Percentiles rank a stretch among this genome's conserved stretches.
Evolutionary conservation across 2,329 filamentous ascomycete species (phyloP).

Genomic region (Ceratocystis huliohia): DNA sequence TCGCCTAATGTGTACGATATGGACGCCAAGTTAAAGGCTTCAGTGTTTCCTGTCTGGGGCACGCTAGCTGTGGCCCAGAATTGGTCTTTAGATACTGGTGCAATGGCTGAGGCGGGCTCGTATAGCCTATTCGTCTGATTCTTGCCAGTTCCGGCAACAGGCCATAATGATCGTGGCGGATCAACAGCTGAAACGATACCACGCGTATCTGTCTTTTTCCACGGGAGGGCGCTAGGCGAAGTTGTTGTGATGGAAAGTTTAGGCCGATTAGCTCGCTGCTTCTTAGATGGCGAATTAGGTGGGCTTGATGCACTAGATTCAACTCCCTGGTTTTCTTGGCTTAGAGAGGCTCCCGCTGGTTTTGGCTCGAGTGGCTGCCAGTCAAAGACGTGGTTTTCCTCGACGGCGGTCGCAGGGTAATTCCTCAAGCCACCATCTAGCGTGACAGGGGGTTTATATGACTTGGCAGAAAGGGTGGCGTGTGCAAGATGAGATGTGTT

Average conservation of each 20-base stretch:
- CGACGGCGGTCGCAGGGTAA: slow-evolving; percentile 14
- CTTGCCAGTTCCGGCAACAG: not conserved
- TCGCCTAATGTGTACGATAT: slow-evolving; percentile 18
- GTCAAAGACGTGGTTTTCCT: not conserved
- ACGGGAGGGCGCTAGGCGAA: not conserved
- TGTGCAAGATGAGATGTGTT: not conserved
- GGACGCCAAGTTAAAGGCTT: slow-evolving; percentile 20
- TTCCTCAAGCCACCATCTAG: not conserved
- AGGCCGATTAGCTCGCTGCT: slow-evolving; percentile 1
- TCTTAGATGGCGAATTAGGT: not conserved
- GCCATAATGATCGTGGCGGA: slow-evolving; percentile 15
- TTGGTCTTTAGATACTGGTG: slow-evolving; percentile 6
- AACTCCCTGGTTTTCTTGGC: not conserved
- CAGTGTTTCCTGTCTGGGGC: slow-evolving; percentile 20
- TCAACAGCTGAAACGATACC: slow-evolving; percentile 16
- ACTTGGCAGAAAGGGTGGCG: slow-evolving; percentile 9
- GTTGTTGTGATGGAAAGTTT: slow-evolving; percentile 17
- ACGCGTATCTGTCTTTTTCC: slow-evolving; percentile 16
- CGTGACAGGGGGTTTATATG: not conserved
- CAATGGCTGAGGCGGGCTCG: slow-evolving; percentile 8
- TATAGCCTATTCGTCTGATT: not conserved
- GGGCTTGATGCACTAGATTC: not conserved
- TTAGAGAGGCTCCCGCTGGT: not conserved
- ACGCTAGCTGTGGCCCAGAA: slow-evolving; percentile 18
- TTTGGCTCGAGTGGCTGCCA: slow-evolving; percentile 13